Evolutionary conservation across 768 basidiomycete species (phyloP).

Genomic region (Lactarius evosmus): DNA sequence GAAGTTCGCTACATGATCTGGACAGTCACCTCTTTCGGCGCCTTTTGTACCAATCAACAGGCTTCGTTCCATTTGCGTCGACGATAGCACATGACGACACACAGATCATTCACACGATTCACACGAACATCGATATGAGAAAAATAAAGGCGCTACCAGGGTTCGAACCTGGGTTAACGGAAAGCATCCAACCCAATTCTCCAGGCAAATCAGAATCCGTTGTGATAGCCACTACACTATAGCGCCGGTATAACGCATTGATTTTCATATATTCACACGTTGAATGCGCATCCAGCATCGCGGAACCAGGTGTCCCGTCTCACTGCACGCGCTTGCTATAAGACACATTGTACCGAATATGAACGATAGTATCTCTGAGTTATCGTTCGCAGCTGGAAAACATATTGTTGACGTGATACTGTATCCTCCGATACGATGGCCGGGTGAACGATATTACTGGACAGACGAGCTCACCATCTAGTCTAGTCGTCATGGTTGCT

Average conservation of each 20-base stretch:
- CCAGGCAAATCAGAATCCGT: conserved; percentile 23
- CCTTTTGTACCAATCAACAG: no score
- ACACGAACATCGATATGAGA: no score
- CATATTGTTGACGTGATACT: not conserved
- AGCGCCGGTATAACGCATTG: conserved; percentile 1
- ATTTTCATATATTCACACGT: not conserved
- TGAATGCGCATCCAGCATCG: not conserved
- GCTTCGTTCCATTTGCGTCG: not conserved
- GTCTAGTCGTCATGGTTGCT: conserved; percentile 9
- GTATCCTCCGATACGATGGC: not conserved
- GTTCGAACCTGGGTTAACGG: conserved; percentile 27
- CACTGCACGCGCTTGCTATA: no score
- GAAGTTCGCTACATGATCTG: not conserved
- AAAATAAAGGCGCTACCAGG: conserved; percentile 23
- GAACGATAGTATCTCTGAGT: not conserved
- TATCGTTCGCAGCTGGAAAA: not conserved
- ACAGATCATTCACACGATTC: no score
- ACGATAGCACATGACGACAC: no score
- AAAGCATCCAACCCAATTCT: not conserved
- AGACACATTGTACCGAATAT: not conserved
- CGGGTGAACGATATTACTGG: not conserved
- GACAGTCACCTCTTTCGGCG: not conserved
- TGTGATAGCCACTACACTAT: conserved; percentile 29
- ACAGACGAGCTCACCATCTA: conserved; percentile 1
- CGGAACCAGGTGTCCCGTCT: no score